Evolutionary conservation across 1,284 basidiomycete species (phyloP).

Genomic region (Ustilago bromivora): DNA sequence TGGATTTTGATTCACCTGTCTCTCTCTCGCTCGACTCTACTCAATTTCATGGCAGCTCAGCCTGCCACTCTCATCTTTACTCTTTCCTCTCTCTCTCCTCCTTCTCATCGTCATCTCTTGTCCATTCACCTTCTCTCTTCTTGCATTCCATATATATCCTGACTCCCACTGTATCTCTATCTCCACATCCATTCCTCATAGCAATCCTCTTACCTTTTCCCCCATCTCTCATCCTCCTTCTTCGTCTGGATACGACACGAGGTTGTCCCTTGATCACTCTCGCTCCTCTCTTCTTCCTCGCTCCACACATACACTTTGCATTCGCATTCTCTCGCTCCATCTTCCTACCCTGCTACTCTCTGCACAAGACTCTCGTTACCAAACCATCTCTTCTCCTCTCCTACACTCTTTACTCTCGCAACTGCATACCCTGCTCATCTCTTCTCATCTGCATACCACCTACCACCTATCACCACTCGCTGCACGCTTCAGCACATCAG

Average conservation of each 20-base stretch:
- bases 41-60: not conserved
- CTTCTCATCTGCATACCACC: conserved; percentile 2
- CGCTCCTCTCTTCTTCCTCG: conserved; percentile 1
- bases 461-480: not conserved
- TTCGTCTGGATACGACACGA: conserved; percentile 51
- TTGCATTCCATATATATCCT: conserved; percentile 29
- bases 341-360: not conserved
- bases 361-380: not conserved
- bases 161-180: conserved; percentile 6
- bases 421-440: not conserved
- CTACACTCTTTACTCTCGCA: conserved; percentile 1
- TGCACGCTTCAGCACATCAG: not conserved
- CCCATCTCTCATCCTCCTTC: conserved; percentile 14
- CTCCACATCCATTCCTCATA: not conserved
- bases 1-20: conserved; percentile 28
- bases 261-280: conserved; percentile 13
- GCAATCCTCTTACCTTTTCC: no score
- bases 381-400: not conserved
- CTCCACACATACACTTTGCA: conserved; percentile 5
- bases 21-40: conserved; percentile 7
- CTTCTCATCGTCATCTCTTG: conserved; percentile 10
- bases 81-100: conserved; percentile 1
- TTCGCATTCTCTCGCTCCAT: conserved; percentile 1
- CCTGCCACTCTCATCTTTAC: not conserved
- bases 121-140: conserved; percentile 4